These are phyloP conservation scores for Geotrichum aggregatum DNA, from an alignment of 1,139 yeast genomes.

Conservation along the genomic window DNA sequence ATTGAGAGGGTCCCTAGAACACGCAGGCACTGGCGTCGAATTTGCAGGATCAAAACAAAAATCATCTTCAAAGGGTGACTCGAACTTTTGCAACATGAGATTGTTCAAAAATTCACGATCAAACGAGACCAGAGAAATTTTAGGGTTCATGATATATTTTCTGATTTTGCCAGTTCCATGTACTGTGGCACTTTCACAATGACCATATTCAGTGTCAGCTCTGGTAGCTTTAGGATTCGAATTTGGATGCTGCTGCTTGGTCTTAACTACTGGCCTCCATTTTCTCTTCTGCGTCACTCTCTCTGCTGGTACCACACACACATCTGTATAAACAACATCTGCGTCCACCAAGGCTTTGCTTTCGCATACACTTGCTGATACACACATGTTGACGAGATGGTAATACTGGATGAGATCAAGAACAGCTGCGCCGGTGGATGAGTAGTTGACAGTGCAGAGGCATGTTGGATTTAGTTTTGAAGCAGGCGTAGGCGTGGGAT, in stretches of 20 bases:
- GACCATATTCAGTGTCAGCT: too few relatives aligned
- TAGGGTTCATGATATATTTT: constrained; percentile 14
- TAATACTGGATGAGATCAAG: constrained; percentile 17
- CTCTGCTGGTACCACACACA: not conserved
- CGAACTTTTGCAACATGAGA: constrained; percentile 20
- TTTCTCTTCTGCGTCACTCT: not conserved
- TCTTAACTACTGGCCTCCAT: too few relatives aligned
- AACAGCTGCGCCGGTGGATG: constrained; percentile 6
- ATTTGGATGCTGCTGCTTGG: too few relatives aligned
- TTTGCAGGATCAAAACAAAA: not conserved
- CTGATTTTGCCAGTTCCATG: constrained; percentile 12
- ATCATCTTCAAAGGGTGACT: constrained; percentile 20
- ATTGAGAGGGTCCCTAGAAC: too few relatives aligned
- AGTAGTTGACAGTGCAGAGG: constrained; percentile 1
- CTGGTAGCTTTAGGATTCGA: too few relatives aligned
- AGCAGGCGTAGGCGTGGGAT: too few relatives aligned
- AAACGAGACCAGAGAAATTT: constrained; percentile 18
- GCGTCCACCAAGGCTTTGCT: constrained; percentile 3
- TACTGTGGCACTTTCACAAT: too few relatives aligned
- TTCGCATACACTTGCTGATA: constrained; percentile 1
- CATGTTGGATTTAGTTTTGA: not conserved
- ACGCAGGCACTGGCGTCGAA: not conserved
- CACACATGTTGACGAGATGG: constrained; percentile 18
- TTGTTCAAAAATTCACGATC: constrained; percentile 18
- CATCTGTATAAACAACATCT: constrained; percentile 5